phyloP scores from a whole-genome alignment of 2,329 filamentous ascomycete species.

The Fusarium stilboides region DNA sequence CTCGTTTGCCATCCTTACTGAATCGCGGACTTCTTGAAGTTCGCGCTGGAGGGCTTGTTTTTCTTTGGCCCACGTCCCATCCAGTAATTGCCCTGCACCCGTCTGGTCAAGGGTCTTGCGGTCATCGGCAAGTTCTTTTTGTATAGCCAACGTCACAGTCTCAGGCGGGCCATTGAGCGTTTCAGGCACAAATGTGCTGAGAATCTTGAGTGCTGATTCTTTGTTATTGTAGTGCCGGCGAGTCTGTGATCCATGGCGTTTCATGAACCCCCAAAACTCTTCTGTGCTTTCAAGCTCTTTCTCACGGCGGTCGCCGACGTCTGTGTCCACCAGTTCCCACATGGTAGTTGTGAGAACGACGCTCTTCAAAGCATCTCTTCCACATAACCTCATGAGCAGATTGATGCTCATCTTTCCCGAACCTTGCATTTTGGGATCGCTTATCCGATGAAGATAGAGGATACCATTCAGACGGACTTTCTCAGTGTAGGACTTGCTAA shows the following conservation, averaged over 20 bases:
- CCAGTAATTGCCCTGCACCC: not conserved
- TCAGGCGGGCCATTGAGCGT: not conserved
- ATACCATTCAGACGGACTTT: constrained; percentile 11
- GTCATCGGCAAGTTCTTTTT: constrained; percentile 9
- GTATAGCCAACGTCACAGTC: not conserved
- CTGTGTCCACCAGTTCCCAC: constrained; percentile 1
- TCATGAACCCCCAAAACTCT: constrained; percentile 17
- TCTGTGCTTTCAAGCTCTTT: not conserved
- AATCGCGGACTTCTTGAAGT: no score
- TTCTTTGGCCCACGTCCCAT: no score
- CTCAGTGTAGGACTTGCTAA: constrained; percentile 7
- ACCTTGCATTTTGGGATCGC: constrained; percentile 7
- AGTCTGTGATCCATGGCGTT: not conserved
- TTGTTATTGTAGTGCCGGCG: constrained; percentile 7
- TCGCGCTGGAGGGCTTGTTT: no score
- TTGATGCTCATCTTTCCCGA: constrained; percentile 7
- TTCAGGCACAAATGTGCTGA: not conserved
- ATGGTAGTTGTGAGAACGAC: constrained; percentile 15
- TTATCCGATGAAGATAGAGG: constrained; percentile 19
- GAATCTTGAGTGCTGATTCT: constrained; percentile 1
- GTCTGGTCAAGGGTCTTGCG: constrained; percentile 5
- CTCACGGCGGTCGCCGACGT: not conserved
- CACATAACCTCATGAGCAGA: constrained; percentile 1
- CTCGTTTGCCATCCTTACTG: no score
- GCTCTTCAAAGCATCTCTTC: constrained; percentile 1